Evolutionary conservation across 345 rosid species (phyloP).

Genomic region (Salix koriyanagi): DNA sequence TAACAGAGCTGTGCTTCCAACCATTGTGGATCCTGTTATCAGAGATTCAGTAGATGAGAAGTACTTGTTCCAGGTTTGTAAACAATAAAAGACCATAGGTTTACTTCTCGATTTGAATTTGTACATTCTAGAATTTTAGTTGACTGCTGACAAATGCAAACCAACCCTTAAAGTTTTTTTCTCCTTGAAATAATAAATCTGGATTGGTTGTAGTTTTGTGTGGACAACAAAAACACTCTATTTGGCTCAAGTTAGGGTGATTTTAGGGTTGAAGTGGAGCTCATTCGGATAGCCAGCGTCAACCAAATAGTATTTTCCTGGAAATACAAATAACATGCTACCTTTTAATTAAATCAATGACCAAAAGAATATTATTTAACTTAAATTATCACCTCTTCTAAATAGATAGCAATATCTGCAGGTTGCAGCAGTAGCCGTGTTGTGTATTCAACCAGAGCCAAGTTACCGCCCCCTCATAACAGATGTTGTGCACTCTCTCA

Average conservation of each 20-base stretch:
- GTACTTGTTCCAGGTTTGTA: conserved; percentile 83
- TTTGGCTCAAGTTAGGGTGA: background rate
- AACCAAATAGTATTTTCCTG: too few relatives aligned
- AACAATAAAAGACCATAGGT: background rate
- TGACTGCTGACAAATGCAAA: background rate
- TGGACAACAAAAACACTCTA: background rate
- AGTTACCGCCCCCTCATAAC: conserved; percentile 84
- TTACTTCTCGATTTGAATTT: background rate
- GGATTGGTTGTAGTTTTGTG: background rate
- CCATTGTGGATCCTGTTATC: conserved; percentile 74
- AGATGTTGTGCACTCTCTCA: conserved; percentile 82
- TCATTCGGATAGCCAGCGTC: too few relatives aligned
- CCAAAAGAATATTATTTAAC: too few relatives aligned
- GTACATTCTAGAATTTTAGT: background rate
- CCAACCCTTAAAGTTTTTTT: background rate
- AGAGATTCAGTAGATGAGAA: conserved; percentile 72
- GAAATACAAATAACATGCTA: too few relatives aligned
- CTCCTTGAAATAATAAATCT: background rate
- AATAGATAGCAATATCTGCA: conserved; percentile 22
- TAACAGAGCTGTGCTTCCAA: conserved; percentile 79
- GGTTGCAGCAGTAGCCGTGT: conserved; percentile 95
- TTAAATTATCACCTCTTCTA: too few relatives aligned
- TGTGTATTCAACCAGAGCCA: conserved; percentile 93
- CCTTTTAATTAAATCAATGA: too few relatives aligned
- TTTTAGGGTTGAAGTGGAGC: background rate